These are phyloP conservation scores for Nannochloropsis salina DNA, from an alignment of 108 stramenopile species.

Conservation along the genomic window DNA sequence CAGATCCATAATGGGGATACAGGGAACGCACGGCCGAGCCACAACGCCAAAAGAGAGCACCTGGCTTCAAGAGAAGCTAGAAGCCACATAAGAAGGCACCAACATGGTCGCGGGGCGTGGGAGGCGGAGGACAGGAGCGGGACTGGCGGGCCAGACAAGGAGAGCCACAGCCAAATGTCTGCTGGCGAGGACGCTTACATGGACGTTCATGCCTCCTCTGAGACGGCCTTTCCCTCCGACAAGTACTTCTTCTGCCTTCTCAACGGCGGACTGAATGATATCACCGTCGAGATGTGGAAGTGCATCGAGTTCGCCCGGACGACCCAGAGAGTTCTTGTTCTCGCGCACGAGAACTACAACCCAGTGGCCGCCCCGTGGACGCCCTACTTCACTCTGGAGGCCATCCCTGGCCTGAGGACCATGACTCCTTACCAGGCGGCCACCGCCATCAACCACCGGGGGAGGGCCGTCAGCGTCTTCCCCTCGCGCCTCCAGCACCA, in stretches of 20 bases:
- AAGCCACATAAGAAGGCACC: not conserved
- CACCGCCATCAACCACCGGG: not conserved
- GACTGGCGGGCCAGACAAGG: not conserved
- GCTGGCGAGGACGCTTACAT: not conserved
- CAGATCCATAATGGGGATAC: not conserved
- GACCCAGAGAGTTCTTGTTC: not conserved
- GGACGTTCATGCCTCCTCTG: not conserved
- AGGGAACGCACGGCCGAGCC: not conserved
- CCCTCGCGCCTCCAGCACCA: not conserved
- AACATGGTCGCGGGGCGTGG: not conserved
- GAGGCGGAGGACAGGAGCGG: not conserved
- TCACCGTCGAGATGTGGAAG: conserved; percentile 17
- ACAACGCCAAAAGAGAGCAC: not conserved
- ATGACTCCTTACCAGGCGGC: not conserved
- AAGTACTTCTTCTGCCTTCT: not conserved
- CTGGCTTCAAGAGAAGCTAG: not conserved
- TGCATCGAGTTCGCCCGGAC: not conserved
- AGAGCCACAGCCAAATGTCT: not conserved
- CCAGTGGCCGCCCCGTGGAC: not conserved
- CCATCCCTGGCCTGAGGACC: not conserved
- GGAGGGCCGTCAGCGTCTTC: not conserved
- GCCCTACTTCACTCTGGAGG: not conserved
- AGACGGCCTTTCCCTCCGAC: not conserved
- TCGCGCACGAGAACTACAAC: not conserved
- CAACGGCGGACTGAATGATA: conserved; percentile 10